Evolutionary conservation across 73 alveolate species (phyloP).

Genomic region (Tetrahymena malaccensis): DNA sequence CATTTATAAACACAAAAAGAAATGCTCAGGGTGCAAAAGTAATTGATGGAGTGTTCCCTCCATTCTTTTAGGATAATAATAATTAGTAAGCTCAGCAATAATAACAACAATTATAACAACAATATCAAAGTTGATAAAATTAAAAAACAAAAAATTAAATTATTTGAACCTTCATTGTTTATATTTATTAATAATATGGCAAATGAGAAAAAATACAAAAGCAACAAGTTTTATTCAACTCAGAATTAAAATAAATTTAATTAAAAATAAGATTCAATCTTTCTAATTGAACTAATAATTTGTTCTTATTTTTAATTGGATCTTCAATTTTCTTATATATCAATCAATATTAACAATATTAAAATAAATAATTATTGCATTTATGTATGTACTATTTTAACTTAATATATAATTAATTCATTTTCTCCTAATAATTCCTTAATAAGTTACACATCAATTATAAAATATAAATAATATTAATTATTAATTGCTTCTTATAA

Average conservation of each 20-base stretch:
- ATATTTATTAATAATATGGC: not conserved
- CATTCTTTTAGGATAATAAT: not conserved
- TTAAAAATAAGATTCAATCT: not conserved
- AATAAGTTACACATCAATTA: too few relatives aligned
- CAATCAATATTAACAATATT: too few relatives aligned
- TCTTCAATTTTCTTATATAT: not conserved
- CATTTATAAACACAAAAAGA: not conserved
- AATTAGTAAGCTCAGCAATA: not conserved
- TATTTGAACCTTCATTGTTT: not conserved
- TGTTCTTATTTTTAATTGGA: not conserved
- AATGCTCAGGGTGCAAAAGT: not conserved
- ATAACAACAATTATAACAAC: not conserved
- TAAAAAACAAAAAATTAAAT: not conserved
- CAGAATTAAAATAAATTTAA: too few relatives aligned
- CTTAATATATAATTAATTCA: too few relatives aligned
- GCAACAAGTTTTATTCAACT: not conserved
- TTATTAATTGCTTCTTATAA: too few relatives aligned
- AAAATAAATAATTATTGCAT: not conserved
- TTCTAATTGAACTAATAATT: not conserved
- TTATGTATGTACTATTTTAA: too few relatives aligned
- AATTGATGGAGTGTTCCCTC: not conserved
- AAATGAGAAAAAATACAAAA: too few relatives aligned
- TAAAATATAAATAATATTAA: too few relatives aligned
- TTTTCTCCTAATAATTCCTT: not conserved
- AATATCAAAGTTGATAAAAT: not conserved